Conservation (phyloP, 108 stramenopile genomes). For the Hondaea fermentalgiana region DNA sequence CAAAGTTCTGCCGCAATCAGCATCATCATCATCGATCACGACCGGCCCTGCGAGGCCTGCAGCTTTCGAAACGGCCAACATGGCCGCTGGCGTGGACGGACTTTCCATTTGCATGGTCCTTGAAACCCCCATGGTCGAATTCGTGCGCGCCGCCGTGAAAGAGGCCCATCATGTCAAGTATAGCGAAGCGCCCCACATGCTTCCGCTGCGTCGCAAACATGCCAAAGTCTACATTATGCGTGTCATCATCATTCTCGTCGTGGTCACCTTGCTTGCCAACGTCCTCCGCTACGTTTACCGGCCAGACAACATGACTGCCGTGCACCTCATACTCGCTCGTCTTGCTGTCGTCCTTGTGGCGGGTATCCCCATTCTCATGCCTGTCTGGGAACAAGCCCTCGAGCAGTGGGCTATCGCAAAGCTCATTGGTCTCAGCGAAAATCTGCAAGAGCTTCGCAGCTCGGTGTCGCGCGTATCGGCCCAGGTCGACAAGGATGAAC, state of each 20-base stretch:
- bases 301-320: background rate
- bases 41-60: background rate
- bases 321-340: background rate
- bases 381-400: background rate
- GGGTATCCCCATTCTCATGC: background rate
- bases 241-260: background rate
- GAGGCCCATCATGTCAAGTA: background rate
- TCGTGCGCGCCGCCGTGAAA: background rate
- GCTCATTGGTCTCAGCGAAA: conserved; percentile 5
- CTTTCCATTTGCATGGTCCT: background rate
- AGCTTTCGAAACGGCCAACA: background rate
- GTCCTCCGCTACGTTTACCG: background rate
- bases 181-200: background rate
- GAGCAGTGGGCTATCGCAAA: conserved; percentile 9
- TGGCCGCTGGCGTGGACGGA: background rate
- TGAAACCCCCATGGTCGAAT: background rate
- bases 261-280: background rate
- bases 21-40: too few relatives aligned
- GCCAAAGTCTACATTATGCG: background rate
- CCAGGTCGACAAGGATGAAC: background rate
- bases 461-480: background rate
- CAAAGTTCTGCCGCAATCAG: too few relatives aligned
- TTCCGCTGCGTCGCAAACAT: background rate
- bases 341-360: background rate
- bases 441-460: background rate